phyloP scores from a whole-genome alignment of 768 basidiomycete species.

The Cystofilobasidium ferigula region DNA sequence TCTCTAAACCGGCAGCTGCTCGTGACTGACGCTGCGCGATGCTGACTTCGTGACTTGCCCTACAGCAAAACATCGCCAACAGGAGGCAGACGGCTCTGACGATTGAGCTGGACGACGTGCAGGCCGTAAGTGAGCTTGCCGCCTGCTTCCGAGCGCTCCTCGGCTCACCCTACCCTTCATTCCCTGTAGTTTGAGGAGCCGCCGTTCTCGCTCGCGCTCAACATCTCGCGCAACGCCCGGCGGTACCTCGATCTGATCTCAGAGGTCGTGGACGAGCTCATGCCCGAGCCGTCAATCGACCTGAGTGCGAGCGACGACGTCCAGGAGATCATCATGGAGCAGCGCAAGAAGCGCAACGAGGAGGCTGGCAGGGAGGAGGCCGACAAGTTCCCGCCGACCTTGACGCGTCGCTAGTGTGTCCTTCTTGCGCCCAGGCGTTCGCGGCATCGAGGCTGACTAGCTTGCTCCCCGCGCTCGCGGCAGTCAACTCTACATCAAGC shows the following conservation, averaged over 20 bases:
- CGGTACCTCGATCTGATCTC: slow-evolving; percentile 83
- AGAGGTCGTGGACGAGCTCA: slow-evolving; percentile 76
- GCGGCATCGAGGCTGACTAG: neutral
- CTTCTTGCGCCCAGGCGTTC: neutral
- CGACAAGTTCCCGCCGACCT: slow-evolving; percentile 75
- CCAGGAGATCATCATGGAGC: slow-evolving; percentile 90
- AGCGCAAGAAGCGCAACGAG: slow-evolving; percentile 77
- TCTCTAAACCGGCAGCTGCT: neutral
- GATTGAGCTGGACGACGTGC: slow-evolving; percentile 80
- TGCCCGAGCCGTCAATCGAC: slow-evolving; percentile 80
- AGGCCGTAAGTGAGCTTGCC: slow-evolving; percentile 53
- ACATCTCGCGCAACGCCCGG: slow-evolving; percentile 71
- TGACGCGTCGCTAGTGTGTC: slow-evolving; percentile 88
- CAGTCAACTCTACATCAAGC: slow-evolving; percentile 90
- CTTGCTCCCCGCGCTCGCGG: neutral
- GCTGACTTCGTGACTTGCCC: neutral
- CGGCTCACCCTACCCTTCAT: neutral
- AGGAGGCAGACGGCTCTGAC: slow-evolving; percentile 79
- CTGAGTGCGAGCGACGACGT: slow-evolving; percentile 87
- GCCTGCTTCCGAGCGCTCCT: neutral
- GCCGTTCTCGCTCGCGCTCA: slow-evolving; percentile 43
- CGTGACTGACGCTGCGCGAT: neutral
- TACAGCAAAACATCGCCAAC: slow-evolving; percentile 82
- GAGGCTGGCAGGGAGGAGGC: slow-evolving; percentile 46
- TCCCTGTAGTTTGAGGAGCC: slow-evolving; percentile 23